Conservation (phyloP, 2,329 filamentous ascomycete species). For the Leptographium flavum region DNA sequence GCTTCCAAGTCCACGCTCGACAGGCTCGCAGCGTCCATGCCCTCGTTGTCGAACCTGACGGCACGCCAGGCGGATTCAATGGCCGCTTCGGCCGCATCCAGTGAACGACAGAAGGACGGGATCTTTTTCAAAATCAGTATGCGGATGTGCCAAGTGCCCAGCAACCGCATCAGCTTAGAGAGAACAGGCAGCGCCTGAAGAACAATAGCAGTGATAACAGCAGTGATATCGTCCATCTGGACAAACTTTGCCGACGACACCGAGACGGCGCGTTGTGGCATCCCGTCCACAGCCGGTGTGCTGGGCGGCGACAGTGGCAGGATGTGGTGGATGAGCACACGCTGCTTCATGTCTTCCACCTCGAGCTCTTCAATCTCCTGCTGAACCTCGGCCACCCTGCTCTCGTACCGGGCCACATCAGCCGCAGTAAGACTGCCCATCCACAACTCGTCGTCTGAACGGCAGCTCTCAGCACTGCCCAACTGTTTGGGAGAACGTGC, state of each 20-base stretch:
- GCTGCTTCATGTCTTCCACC: conserved; percentile 77
- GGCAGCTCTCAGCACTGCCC: not conserved
- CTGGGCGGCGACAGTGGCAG: conserved; percentile 40
- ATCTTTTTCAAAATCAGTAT: conserved; percentile 61
- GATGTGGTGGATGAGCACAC: conserved; percentile 72
- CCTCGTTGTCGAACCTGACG: conserved; percentile 21
- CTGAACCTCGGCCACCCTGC: conserved; percentile 59
- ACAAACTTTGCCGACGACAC: conserved; percentile 39
- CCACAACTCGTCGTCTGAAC: conserved; percentile 26
- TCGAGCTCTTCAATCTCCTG: conserved; percentile 55
- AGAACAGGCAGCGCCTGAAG: conserved; percentile 77
- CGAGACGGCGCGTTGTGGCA: conserved; percentile 20
- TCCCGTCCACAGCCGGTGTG: conserved; percentile 18
- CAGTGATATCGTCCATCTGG: conserved; percentile 77
- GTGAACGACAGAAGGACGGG: conserved; percentile 49
- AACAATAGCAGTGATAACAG: conserved; percentile 80
- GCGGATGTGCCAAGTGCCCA: conserved; percentile 66
- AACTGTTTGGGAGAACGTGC: not conserved
- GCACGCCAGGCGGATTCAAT: conserved; percentile 53
- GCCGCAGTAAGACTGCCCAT: conserved; percentile 56
- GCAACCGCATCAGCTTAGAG: conserved; percentile 55
- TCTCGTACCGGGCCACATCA: conserved; percentile 55
- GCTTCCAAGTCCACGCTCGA: conserved; percentile 6
- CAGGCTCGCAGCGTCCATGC: not conserved
- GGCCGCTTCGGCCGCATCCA: conserved; percentile 53